These are phyloP conservation scores for Drechslerella coelobrocha DNA, from an alignment of 2,329 filamentous ascomycete genomes.

Conservation along the genomic window DNA sequence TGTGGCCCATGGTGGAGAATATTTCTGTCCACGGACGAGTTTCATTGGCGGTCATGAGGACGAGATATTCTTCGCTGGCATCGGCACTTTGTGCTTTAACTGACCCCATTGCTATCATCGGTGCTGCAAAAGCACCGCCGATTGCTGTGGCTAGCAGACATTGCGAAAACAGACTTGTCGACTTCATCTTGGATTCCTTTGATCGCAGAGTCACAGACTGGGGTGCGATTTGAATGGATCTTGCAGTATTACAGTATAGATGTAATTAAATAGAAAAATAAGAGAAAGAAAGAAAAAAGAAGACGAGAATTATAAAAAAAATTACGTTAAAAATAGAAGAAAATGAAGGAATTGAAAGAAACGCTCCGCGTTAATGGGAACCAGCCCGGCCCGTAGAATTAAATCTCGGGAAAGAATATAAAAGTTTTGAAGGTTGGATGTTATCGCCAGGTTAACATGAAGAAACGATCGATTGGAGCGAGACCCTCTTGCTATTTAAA, in stretches of 20 bases:
- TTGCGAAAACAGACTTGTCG: constrained; percentile 18
- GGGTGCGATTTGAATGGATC: neutral
- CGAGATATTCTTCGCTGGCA: constrained; percentile 45
- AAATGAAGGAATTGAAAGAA: constrained; percentile 4
- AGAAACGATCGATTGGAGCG: neutral
- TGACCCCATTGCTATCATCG: neutral
- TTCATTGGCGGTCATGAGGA: constrained; percentile 51
- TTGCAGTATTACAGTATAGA: too few species aligned
- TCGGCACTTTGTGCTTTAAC: constrained; percentile 1
- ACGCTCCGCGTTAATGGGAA: constrained; percentile 24
- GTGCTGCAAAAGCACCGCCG: constrained; percentile 21
- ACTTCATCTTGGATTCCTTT: constrained; percentile 27
- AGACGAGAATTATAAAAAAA: constrained; percentile 11
- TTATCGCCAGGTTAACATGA: neutral
- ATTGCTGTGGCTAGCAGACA: constrained; percentile 21
- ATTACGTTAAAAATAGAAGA: constrained; percentile 3
- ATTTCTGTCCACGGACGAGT: constrained; percentile 50
- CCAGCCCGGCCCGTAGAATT: constrained; percentile 28
- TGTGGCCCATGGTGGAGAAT: constrained; percentile 51
- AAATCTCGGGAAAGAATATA: constrained; percentile 1
- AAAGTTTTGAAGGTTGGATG: neutral
- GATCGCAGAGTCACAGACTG: too few species aligned
- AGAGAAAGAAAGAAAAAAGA: constrained; percentile 6
- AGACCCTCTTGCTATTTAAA: too few species aligned
- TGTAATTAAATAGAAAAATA: constrained; percentile 1